Evolutionary conservation across 2,329 filamentous ascomycete genomes (phyloP), one percentile per base, ranked within the genome.

Genomic region (Cladobotryum mycophilum): DNA sequence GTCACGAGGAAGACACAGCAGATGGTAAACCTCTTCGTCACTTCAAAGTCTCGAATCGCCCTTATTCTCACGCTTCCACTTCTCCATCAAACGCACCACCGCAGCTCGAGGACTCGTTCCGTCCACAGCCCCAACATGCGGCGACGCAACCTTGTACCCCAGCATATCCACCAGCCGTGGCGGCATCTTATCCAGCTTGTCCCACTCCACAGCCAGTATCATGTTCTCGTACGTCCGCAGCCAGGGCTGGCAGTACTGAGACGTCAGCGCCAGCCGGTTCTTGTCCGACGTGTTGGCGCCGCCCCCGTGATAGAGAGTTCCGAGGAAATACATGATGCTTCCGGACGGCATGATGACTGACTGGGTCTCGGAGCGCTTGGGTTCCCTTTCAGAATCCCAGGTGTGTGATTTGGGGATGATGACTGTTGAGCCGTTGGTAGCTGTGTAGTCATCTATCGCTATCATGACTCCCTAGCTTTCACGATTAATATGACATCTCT

Each of bases 231-330:
- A 60, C n/a, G 64, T 61, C n/a, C 67, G 55, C 20, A 68, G 62
- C 63, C 63, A 75, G 5, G 68, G 67, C 54, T 70, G 67, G 52
- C 67, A 71, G 57, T 69, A 71, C 56, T 70, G 68, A n/a, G 69
- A 63, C 13, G 68, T 71, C 41, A 66, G 56, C 41, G 67, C 67
- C 36, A 62, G 54, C 20, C 69, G 58, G n/a, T 59, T 59, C 30
- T 48, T 53, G 20, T 57, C 47, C 13, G 64, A 62, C 5, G 52
- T 55, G 43, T 70, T 71, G 17, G 58, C 55, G n/a, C 69, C 68
- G 7, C 68, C 69, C 18, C 65, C 64, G 51, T 71, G 69, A 65
- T 66, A 70, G 6, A 67, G 56, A 9, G 65, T 70, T 15, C 62
- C 63, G 13, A 68, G 49, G 47, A 67, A 65, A 44, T 62, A 70